Conservation (phyloP, 1,284 basidiomycete genomes). For the Clitocybe nebularis region DNA sequence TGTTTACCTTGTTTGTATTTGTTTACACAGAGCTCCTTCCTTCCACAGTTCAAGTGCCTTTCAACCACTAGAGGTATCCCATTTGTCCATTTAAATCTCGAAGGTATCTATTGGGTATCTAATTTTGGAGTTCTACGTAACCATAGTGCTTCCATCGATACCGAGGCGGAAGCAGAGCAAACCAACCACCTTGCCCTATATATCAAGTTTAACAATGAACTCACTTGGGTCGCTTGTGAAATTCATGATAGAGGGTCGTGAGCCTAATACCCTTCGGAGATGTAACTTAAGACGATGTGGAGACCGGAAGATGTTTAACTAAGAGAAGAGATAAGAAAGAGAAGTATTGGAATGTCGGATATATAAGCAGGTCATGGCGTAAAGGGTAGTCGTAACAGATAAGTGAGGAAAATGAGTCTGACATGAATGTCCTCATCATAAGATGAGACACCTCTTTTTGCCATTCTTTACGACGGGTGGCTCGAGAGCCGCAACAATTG, state of each 20-base stretch:
- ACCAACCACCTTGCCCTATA: too few relatives aligned
- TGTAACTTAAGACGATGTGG: constrained; percentile 22
- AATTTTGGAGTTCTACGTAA: too few relatives aligned
- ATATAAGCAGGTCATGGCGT: constrained; percentile 41
- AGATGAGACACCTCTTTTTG: constrained; percentile 76
- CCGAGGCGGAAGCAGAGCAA: too few relatives aligned
- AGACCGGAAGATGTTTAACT: constrained; percentile 30
- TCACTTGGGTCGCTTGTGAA: constrained; percentile 3
- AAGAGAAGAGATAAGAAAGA: constrained; percentile 25
- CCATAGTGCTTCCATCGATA: too few relatives aligned
- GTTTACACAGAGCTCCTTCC: too few relatives aligned
- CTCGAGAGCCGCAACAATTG: constrained; percentile 97
- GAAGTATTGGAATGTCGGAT: constrained; percentile 31
- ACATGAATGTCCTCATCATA: constrained; percentile 46
- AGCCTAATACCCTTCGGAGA: constrained; percentile 18
- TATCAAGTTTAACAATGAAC: too few relatives aligned
- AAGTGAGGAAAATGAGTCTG: constrained; percentile 19
- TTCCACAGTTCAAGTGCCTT: too few relatives aligned
- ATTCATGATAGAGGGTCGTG: constrained; percentile 2
- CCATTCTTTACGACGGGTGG: constrained; percentile 89
- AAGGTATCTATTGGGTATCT: too few relatives aligned
- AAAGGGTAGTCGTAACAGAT: constrained; percentile 36
- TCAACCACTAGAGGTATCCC: too few relatives aligned
- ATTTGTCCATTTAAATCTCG: too few relatives aligned
- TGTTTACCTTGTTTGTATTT: constrained; percentile 4